A percentile compares a stretch with the other conserved stretches of the same genome.
Conservation (phyloP, 2,329 filamentous ascomycete species). For the Diaporthe destruens region DNA sequence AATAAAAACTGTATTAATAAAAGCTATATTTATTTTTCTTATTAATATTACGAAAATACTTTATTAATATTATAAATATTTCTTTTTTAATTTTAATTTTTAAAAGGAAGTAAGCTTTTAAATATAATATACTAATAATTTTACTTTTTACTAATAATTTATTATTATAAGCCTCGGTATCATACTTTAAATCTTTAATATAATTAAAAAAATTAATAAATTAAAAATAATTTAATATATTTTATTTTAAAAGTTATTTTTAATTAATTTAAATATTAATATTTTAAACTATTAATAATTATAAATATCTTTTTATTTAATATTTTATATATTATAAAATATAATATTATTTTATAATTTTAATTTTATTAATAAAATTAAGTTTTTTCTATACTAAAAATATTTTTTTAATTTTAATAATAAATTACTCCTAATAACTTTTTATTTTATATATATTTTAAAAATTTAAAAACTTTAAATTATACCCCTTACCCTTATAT, state of each 20-base stretch:
- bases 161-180: background rate
- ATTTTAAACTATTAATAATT: background rate
- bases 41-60: too few species aligned
- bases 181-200: background rate
- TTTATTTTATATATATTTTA: background rate
- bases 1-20: background rate
- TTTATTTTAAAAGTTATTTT: background rate
- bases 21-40: background rate
- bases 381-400: background rate
- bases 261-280: background rate
- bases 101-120: background rate
- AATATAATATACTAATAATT: background rate
- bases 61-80: too few species aligned
- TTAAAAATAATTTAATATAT: background rate
- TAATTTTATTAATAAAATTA: background rate
- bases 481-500: background rate
- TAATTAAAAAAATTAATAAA: background rate
- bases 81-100: background rate
- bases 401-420: accelerated
- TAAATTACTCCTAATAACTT: background rate
- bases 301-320: background rate
- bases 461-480: background rate
- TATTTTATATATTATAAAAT: background rate
- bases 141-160: background rate
- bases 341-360: background rate